Evolutionary conservation across 2,329 filamentous ascomycete genomes (phyloP).

Genomic region (Fusarium sp.): DNA sequence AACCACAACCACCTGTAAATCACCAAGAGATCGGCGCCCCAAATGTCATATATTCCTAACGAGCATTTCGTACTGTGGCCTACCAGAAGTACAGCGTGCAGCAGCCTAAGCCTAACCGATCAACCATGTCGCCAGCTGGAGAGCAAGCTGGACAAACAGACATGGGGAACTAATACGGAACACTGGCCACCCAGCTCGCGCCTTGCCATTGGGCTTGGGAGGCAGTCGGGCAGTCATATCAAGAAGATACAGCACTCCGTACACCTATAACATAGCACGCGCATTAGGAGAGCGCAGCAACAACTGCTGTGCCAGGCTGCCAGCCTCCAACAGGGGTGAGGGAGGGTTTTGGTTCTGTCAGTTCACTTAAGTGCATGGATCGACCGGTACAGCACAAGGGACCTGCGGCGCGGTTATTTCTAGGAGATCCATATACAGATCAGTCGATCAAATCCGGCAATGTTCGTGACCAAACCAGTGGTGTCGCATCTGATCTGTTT

Average conservation of each 20-base stretch:
- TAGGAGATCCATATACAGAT: constrained; percentile 28
- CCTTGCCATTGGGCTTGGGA: constrained; percentile 9
- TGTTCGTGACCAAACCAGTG: constrained; percentile 17
- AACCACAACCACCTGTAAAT: constrained; percentile 32
- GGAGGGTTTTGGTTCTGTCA: constrained; percentile 27
- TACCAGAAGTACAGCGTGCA: constrained; percentile 18
- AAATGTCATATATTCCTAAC: constrained; percentile 32
- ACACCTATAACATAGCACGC: constrained; percentile 10
- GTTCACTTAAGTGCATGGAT: constrained; percentile 42
- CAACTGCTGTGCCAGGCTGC: constrained; percentile 5
- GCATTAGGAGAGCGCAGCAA: constrained; percentile 20
- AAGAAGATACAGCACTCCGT: background rate
- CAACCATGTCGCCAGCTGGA: constrained; percentile 2
- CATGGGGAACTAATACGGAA: background rate
- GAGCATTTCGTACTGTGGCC: constrained; percentile 9
- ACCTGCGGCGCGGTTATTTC: constrained; percentile 33
- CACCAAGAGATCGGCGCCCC: constrained; percentile 41
- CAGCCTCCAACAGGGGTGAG: constrained; percentile 22
- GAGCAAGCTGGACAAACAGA: constrained; percentile 2
- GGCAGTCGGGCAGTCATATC: constrained; percentile 3
- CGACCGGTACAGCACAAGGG: constrained; percentile 31
- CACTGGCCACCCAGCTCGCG: background rate
- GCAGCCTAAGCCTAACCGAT: constrained; percentile 2
- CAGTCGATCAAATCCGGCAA: constrained; percentile 23
- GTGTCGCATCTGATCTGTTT: background rate